These are phyloP conservation scores for Mariannaea sp. DNA, from an alignment of 2,329 filamentous ascomycete species.

Conservation along the genomic window DNA sequence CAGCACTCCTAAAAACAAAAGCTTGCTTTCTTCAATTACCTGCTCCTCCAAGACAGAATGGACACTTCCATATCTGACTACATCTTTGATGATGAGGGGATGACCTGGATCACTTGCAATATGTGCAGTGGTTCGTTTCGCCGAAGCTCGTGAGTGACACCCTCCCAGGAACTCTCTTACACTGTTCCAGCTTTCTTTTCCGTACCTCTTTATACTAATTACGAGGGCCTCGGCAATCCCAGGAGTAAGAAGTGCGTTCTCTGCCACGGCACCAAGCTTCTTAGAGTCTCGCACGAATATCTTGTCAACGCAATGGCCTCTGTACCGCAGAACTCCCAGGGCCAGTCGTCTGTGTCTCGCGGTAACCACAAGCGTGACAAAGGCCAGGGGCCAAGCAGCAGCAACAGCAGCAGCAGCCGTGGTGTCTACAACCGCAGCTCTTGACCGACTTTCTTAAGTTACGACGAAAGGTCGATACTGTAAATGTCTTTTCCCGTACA, in stretches of 20 bases:
- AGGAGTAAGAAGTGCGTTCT: slow-evolving; percentile 23
- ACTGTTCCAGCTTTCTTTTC: too few species aligned
- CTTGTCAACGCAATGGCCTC: slow-evolving; percentile 19
- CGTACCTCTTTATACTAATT: too few species aligned
- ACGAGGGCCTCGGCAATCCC: too few species aligned
- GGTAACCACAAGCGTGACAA: slow-evolving; percentile 20
- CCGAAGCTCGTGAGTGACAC: slow-evolving; percentile 27
- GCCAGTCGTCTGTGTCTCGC: slow-evolving; percentile 23
- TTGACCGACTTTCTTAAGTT: slow-evolving; percentile 5
- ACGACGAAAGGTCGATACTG: slow-evolving; percentile 4
- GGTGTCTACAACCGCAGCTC: slow-evolving; percentile 19
- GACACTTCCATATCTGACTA: slow-evolving; percentile 22
- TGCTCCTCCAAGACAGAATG: too few species aligned
- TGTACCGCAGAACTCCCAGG: slow-evolving; percentile 11
- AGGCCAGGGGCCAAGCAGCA: slow-evolving; percentile 21
- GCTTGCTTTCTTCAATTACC: too few species aligned
- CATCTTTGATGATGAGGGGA: slow-evolving; percentile 31
- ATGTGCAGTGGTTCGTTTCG: slow-evolving; percentile 33
- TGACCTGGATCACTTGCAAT: slow-evolving; percentile 37
- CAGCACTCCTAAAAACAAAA: too few species aligned
- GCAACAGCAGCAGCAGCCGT: too few species aligned
- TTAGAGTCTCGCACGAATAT: slow-evolving; percentile 30
- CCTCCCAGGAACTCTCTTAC: too few species aligned
- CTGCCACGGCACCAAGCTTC: slow-evolving; percentile 35
- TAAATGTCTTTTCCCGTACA: slow-evolving; percentile 33